Conservation (phyloP, 2,329 filamentous ascomycete genomes). For the Cladosporium sp. region DNA sequence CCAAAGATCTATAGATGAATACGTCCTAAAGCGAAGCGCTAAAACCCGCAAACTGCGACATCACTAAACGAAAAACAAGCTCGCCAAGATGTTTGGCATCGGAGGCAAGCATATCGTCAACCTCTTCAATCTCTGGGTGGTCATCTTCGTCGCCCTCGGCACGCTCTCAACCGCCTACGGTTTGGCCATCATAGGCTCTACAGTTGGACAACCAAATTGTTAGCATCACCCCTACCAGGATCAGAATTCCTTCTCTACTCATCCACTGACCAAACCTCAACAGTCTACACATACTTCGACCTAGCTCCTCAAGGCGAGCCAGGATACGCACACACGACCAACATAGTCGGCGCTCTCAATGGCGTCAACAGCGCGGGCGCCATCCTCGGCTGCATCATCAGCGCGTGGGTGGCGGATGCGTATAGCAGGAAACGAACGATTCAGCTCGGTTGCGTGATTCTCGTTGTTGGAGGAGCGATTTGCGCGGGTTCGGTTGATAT, state of each 20-base stretch:
- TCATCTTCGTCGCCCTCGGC: slow-evolving; percentile 31
- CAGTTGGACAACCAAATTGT: slow-evolving; percentile 43
- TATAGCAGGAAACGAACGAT: slow-evolving; percentile 37
- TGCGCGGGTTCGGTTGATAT: slow-evolving; percentile 35
- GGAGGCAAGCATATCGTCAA: slow-evolving; percentile 26
- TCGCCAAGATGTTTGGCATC: slow-evolving; percentile 11
- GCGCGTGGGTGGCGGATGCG: slow-evolving; percentile 38
- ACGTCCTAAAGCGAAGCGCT: too few relatives aligned
- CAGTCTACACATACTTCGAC: slow-evolving; percentile 40
- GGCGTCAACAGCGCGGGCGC: slow-evolving; percentile 44
- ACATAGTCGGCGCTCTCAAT: slow-evolving; percentile 43
- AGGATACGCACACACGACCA: slow-evolving; percentile 40
- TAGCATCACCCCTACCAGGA: background rate
- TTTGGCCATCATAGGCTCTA: slow-evolving; percentile 39
- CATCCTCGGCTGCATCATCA: slow-evolving; percentile 34
- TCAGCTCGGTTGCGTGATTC: slow-evolving; percentile 33
- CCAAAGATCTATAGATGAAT: too few relatives aligned
- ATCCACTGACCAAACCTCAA: background rate
- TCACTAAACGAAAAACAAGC: background rate
- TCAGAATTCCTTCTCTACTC: background rate
- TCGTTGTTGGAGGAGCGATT: slow-evolving; percentile 38
- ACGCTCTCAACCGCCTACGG: slow-evolving; percentile 32
- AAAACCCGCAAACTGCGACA: too few relatives aligned
- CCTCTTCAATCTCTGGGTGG: slow-evolving; percentile 32
- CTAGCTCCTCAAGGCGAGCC: slow-evolving; percentile 36